Base-by-base conservation (phyloP, 2,329 filamentous ascomycete species). In the Pyrenophora graminea region DNA sequence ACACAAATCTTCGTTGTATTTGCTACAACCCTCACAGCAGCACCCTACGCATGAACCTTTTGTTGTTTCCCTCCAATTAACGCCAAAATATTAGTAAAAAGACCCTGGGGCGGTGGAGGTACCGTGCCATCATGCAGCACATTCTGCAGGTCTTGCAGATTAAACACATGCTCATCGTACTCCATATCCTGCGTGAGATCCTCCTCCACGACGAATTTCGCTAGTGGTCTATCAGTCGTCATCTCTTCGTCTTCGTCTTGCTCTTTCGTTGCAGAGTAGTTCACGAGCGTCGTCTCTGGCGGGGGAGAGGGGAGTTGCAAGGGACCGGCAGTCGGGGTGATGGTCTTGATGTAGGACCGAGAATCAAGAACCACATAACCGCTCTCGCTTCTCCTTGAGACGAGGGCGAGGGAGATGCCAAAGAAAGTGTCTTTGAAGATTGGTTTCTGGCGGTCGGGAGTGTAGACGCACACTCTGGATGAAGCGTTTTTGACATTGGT, bases 331-430 rank as follows among this genome's bases (percentile, higher is more conserved):
- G 62, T 69, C 9, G 72, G 70, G 7, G 57, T 69, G 9, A 80
- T 62, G 5, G 72, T 64, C 23, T 85, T 85, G 33, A 96, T 78
- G 63, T 89, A 87, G 12, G 90, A 90, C 0, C 84, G 80, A n/a
- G 87, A 81, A 68, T 96, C 91, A 5, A 96, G 74, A 8, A 87
- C 76, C 33, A 94, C 77, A 69, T 90, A 96, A 4, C 91, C 90
- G 39, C 84, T 85, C 2, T 85, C 83, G 17, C 80, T 80, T 10
- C 81, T 77, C 17, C 84, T 80, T 3, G 89, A 81, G 2, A 90
- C 76, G 1, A 96, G 73, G 10, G 87, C 85, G 18, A 88, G 83
- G 9, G 91, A 82, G 18, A 84, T 75, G 49, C 81, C 78, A 3
- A 82, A 77, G 8, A 77, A 58, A 8, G 83, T 81, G 23, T 76